Conservation (phyloP, 164 flowering plant genomes). For the Amborella trichopoda region DNA sequence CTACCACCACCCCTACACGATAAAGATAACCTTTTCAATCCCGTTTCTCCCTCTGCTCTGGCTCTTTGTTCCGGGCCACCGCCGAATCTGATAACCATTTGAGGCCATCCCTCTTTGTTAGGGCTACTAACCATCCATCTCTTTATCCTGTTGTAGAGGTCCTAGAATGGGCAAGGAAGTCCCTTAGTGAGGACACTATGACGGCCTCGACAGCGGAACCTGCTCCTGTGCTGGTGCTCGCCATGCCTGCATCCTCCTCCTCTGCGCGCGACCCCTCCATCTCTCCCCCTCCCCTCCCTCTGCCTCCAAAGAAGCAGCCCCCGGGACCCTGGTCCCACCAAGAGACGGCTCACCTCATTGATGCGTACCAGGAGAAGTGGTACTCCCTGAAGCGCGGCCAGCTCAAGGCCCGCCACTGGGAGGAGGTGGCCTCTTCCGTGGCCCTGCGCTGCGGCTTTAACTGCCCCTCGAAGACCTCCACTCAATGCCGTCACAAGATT, state of each 20-base stretch:
- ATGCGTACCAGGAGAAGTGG: constrained; percentile 76
- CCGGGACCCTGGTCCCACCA: constrained; percentile 67
- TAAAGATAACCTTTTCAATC: constrained; percentile 1
- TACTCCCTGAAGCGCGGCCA: constrained; percentile 64
- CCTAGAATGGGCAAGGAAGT: too few species aligned
- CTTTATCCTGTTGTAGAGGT: too few species aligned
- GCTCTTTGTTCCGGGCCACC: background rate
- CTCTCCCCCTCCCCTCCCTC: constrained; percentile 3
- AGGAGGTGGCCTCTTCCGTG: constrained; percentile 62
- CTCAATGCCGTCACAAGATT: constrained; percentile 95
- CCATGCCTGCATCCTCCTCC: background rate
- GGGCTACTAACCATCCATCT: too few species aligned
- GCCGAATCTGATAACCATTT: too few species aligned
- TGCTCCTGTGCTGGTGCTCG: too few species aligned
- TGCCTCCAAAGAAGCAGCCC: constrained; percentile 20
- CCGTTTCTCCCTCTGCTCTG: background rate
- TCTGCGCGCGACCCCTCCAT: constrained; percentile 7
- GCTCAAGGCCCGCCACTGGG: constrained; percentile 76
- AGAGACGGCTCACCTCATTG: constrained; percentile 64
- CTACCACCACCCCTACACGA: background rate
- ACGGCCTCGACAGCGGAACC: too few species aligned
- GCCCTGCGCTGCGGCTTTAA: constrained; percentile 58
- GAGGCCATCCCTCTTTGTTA: too few species aligned
- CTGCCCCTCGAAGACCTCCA: constrained; percentile 48
- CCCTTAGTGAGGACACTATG: too few species aligned